These are phyloP conservation scores for Ogataea methylovora DNA, from an alignment of 805 yeast genomes.

Conservation along the genomic window DNA sequence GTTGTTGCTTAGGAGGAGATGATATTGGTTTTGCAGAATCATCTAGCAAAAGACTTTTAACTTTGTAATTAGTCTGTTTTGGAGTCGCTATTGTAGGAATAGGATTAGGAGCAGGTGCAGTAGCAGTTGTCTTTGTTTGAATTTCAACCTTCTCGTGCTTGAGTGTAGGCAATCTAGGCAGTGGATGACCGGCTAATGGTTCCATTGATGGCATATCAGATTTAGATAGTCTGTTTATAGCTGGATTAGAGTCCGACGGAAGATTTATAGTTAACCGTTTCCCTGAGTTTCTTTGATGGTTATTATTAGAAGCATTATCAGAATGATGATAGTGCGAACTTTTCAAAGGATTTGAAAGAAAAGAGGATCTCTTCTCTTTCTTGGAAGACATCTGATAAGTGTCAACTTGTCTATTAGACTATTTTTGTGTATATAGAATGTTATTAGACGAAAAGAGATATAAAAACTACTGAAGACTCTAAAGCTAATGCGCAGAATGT, in stretches of 20 bases:
- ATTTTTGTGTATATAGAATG: too few relatives aligned
- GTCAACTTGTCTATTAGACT: too few relatives aligned
- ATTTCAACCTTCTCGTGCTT: not conserved
- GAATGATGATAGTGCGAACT: not conserved
- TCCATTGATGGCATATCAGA: too few relatives aligned
- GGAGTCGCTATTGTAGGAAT: not conserved
- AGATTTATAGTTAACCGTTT: not conserved
- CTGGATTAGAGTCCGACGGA: not conserved
- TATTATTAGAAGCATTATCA: not conserved
- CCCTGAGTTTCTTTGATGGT: not conserved
- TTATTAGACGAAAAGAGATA: too few relatives aligned
- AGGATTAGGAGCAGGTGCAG: not conserved
- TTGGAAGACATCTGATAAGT: slow-evolving; percentile 4
- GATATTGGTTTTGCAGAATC: slow-evolving; percentile 4
- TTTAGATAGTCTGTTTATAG: too few relatives aligned
- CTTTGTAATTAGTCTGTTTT: slow-evolving; percentile 1
- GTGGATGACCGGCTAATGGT: not conserved
- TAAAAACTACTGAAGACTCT: too few relatives aligned
- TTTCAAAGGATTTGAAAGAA: not conserved
- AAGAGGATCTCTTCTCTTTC: slow-evolving; percentile 5
- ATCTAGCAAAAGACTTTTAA: slow-evolving; percentile 10
- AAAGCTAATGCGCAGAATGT: too few relatives aligned
- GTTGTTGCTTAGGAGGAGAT: too few relatives aligned
- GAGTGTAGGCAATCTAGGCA: not conserved
- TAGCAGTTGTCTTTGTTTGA: not conserved